Evolutionary conservation across 2,329 filamentous ascomycete species (phyloP).

Genomic region (Magnaporthales sp.): DNA sequence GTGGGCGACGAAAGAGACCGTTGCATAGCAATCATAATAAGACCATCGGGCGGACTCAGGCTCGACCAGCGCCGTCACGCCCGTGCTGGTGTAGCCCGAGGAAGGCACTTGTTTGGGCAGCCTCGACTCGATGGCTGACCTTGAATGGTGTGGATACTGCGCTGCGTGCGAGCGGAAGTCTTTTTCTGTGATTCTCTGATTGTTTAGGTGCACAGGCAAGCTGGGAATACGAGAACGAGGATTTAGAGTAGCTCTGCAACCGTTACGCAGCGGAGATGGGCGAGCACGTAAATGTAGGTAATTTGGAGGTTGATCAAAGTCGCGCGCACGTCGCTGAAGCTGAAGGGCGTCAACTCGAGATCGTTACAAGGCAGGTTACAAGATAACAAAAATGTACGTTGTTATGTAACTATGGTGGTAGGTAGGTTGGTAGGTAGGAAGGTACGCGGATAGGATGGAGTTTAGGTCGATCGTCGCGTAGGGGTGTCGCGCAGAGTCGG

Average conservation of each 20-base stretch:
- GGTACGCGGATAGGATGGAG: background rate
- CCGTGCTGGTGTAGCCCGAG: slow-evolving; percentile 1
- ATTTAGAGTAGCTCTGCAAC: background rate
- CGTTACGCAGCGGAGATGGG: background rate
- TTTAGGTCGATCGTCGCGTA: background rate
- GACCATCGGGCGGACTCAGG: slow-evolving; percentile 29
- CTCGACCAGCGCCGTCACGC: slow-evolving; percentile 14
- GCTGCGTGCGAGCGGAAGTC: background rate
- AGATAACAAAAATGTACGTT: too few species aligned
- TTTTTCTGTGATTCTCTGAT: background rate
- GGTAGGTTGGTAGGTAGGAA: background rate
- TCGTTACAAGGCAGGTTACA: too few species aligned
- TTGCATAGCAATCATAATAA: slow-evolving; percentile 54
- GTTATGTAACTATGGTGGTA: too few species aligned
- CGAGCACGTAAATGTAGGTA: background rate
- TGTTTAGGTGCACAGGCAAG: background rate
- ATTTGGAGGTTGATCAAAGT: background rate
- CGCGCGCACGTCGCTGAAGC: background rate
- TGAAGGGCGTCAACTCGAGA: background rate
- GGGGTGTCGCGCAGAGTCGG: background rate
- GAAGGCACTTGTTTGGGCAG: background rate
- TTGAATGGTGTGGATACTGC: background rate
- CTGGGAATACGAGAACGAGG: background rate
- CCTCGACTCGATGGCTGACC: background rate
- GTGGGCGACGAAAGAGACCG: slow-evolving; percentile 54